phyloP scores from a whole-genome alignment of 1,284 basidiomycete genomes.

The Austropuccinia psidii region DNA sequence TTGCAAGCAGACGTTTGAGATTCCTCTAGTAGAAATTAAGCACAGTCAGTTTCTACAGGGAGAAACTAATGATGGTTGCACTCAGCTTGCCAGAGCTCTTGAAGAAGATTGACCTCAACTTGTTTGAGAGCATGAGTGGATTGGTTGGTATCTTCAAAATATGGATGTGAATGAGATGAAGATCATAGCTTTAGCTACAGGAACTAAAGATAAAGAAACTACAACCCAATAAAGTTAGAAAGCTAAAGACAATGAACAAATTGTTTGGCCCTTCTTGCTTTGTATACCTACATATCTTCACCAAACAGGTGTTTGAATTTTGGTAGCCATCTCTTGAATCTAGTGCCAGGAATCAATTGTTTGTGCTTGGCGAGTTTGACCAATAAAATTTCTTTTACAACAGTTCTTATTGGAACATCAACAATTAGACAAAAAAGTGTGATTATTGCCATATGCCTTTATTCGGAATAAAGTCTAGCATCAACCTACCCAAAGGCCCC shows the following conservation, averaged over 20 bases:
- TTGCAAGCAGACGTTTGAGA: conserved; percentile 49
- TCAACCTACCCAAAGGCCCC: conserved; percentile 61
- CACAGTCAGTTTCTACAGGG: conserved; percentile 31
- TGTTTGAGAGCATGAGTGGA: conserved; percentile 20
- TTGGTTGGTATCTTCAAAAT: conserved; percentile 33
- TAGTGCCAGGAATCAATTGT: conserved; percentile 51
- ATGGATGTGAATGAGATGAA: conserved; percentile 10
- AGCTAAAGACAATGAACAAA: conserved; percentile 36
- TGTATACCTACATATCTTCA: conserved; percentile 54
- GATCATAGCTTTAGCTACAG: neutral
- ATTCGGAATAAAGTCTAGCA: too few relatives aligned
- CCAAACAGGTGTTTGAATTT: conserved; percentile 53
- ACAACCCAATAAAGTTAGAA: neutral
- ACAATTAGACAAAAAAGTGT: conserved; percentile 63
- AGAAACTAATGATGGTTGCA: conserved; percentile 37
- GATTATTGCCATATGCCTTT: conserved; percentile 71
- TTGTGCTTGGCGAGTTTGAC: conserved; percentile 60
- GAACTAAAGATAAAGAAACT: neutral
- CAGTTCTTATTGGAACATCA: conserved; percentile 75
- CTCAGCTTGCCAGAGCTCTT: conserved; percentile 38
- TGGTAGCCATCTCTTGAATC: conserved; percentile 48
- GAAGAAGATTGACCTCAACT: conserved; percentile 28
- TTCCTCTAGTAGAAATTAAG: conserved; percentile 53
- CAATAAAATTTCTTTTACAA: conserved; percentile 64
- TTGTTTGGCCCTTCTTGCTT: conserved; percentile 59